Evolutionary conservation across 2,329 filamentous ascomycete species (phyloP).

Genomic region (Chrysosporium queenslandicum): DNA sequence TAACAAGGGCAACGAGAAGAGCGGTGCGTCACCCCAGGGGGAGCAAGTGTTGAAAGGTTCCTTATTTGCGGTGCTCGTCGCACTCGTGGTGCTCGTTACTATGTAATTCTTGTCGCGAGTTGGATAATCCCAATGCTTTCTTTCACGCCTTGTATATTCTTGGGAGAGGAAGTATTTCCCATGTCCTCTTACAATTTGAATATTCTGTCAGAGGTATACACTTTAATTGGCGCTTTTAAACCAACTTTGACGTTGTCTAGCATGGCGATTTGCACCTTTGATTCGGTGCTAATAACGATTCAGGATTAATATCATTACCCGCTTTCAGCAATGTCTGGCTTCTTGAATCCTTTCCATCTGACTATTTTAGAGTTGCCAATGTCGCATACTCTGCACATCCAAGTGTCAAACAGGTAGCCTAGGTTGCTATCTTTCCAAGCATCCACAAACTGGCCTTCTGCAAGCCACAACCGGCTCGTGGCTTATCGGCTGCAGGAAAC

Average conservation of each 20-base stretch:
- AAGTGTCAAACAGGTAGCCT: too few relatives aligned
- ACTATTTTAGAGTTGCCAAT: background rate
- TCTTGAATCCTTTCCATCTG: background rate
- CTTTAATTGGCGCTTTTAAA: conserved; percentile 7
- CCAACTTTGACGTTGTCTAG: background rate
- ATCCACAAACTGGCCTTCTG: too few relatives aligned
- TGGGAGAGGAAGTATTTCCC: conserved; percentile 2
- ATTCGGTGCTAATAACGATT: conserved; percentile 9
- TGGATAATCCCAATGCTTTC: conserved; percentile 13
- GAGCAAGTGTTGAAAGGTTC: conserved; percentile 37
- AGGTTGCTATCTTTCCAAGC: too few relatives aligned
- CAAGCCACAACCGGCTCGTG: background rate
- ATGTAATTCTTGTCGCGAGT: conserved; percentile 27
- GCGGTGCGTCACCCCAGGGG: conserved; percentile 27
- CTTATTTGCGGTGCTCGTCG: conserved; percentile 40
- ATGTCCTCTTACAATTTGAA: conserved; percentile 8
- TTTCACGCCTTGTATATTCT: conserved; percentile 2
- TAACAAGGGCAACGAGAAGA: conserved; percentile 8
- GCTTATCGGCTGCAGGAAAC: conserved; percentile 2
- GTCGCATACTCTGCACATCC: too few relatives aligned
- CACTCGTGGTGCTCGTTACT: conserved; percentile 37
- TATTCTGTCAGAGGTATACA: background rate
- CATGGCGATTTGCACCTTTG: conserved; percentile 7
- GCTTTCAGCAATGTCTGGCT: background rate
- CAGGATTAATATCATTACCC: conserved; percentile 10